These are phyloP conservation scores for Phytophthora citricola DNA, from an alignment of 352 stramenopile genomes.

Conservation along the genomic window DNA sequence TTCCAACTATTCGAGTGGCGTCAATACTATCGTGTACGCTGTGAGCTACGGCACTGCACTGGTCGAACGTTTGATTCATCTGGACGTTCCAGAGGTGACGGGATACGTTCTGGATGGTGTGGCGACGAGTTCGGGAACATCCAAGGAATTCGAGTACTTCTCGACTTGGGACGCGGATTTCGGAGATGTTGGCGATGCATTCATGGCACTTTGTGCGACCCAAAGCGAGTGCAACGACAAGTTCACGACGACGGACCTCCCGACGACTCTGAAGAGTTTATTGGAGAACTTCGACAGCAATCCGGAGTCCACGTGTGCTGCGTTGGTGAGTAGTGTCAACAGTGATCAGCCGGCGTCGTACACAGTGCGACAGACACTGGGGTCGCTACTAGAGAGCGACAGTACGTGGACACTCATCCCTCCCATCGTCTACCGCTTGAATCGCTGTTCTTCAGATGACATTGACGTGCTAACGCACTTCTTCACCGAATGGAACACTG, in stretches of 20 bases:
- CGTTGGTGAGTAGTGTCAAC: not conserved
- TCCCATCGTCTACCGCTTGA: conserved; percentile 1
- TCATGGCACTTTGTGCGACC: not conserved
- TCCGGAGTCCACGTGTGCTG: not conserved
- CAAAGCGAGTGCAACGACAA: not conserved
- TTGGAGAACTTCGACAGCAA: not conserved
- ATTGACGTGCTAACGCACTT: not conserved
- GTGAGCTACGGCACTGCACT: conserved; percentile 42
- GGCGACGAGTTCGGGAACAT: conserved; percentile 32
- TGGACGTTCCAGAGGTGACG: conserved; percentile 36
- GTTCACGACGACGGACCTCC: not conserved
- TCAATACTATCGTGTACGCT: not conserved
- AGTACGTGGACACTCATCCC: not conserved
- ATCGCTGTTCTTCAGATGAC: not conserved
- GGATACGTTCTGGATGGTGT: conserved; percentile 55
- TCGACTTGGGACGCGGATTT: not conserved
- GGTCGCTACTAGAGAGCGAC: not conserved
- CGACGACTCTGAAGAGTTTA: not conserved
- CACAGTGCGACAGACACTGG: not conserved
- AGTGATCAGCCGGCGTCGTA: not conserved
- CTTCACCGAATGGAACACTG: not conserved
- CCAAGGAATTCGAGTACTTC: conserved; percentile 3
- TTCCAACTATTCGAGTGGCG: not conserved
- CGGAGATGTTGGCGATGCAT: not conserved
- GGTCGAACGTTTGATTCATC: conserved; percentile 49